Base-by-base conservation (phyloP, 768 basidiomycete species). In the Psilocybe azurescens region DNA sequence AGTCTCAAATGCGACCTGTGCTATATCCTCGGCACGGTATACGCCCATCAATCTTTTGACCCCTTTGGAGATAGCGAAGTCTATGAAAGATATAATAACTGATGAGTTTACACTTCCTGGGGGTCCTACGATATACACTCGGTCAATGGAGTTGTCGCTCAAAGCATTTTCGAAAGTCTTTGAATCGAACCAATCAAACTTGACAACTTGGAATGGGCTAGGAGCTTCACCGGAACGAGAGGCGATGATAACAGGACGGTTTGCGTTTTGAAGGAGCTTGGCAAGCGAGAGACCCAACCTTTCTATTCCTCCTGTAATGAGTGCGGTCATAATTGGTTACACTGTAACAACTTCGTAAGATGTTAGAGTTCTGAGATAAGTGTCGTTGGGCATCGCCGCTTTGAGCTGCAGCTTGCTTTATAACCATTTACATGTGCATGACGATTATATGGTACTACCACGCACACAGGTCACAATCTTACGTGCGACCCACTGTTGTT, bases 101-200 rank as follows among this genome's bases (percentile, higher is more conserved):
- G 16, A 11, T 9, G 16, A 3, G 24, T 41, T 9, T 14, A 10
- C n/a, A 16, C 18, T 56, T 36, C 41, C 56, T 8, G 30, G 32
- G n/a, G 56, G 56, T 29, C 28, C 39, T 5, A 56, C 56, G 11
- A 56, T 46, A 18, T 56, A 56, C 14, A 56, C 56, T 10, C 56
- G 56, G 28, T 56, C 56, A 32, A 56, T 48, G 4, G 29, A 18
- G n/a, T 56, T 41, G 13, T 39, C 56, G 9, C 28, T 56, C 20
- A 56, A 56, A 3, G 56, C 5, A n/a, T 30, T 48, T 18, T 30
- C 56, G 18, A 14, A 33, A 1, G 56, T 56, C n/a, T 56, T 38
- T 16, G 39, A 14, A 20, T 56, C 16, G 46, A 48, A 46, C 14
- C 41, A 56, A 18, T 56, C 56, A 18, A 56, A 48, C 7, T 46